These are phyloP conservation scores for Tuber microsphaerosporum DNA, from an alignment of 495 filamentous ascomycete species.

Conservation along the genomic window DNA sequence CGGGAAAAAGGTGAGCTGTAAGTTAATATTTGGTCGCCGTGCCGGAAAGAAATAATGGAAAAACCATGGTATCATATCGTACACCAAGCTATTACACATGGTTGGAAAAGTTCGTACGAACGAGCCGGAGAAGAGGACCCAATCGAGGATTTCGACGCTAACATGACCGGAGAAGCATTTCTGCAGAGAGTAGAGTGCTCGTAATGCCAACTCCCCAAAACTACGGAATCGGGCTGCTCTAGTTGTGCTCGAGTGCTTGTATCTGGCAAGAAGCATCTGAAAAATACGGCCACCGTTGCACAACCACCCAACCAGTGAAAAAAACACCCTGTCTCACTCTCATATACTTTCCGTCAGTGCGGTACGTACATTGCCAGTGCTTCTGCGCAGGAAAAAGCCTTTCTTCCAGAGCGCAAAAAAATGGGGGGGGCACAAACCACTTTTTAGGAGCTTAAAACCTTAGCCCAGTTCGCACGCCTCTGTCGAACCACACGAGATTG, in stretches of 20 bases:
- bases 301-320: too few relatives aligned
- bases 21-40: neutral
- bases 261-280: neutral
- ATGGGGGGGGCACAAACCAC: neutral
- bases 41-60: neutral
- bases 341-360: neutral
- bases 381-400: neutral
- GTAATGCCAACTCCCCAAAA: neutral
- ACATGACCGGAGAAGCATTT: neutral
- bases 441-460: neutral
- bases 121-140: neutral
- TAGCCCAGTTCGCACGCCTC: neutral
- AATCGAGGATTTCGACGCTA: neutral
- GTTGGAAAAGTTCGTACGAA: neutral
- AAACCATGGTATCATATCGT: neutral
- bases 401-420: neutral
- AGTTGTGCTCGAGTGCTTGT: neutral
- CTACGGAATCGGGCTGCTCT: neutral
- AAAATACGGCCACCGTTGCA: too few relatives aligned
- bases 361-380: neutral
- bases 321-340: neutral
- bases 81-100: neutral
- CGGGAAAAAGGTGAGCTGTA: neutral
- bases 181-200: neutral
- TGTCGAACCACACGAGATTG: slow-evolving; percentile 2